A percentile compares a stretch with the other conserved stretches of the same genome.
Evolutionary conservation across 352 stramenopile species (phyloP).

Genomic region (Phytopythium aichiense): DNA sequence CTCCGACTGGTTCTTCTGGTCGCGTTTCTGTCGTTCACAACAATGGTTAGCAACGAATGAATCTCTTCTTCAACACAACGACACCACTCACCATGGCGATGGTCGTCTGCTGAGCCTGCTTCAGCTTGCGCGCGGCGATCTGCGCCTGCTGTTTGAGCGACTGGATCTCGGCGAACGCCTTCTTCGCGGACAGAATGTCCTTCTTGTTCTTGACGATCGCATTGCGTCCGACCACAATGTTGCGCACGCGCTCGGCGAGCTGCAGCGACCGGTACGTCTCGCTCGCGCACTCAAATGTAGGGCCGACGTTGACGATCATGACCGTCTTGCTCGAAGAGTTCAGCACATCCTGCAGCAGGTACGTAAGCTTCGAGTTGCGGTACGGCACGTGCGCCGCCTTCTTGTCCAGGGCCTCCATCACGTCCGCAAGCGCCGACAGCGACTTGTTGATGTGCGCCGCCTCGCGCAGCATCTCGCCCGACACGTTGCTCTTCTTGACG

Average conservation of each 20-base stretch:
- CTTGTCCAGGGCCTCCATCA: constrained; percentile 90
- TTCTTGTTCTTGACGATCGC: constrained; percentile 85
- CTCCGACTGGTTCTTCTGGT: constrained; percentile 91
- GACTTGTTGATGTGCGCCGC: constrained; percentile 87
- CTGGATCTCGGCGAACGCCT: constrained; percentile 93
- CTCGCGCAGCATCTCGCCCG: constrained; percentile 78
- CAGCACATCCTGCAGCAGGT: constrained; percentile 93
- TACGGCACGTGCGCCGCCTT: constrained; percentile 94
- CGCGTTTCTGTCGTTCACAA: constrained; percentile 76
- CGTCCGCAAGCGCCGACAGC: constrained; percentile 91
- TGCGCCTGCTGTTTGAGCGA: constrained; percentile 92
- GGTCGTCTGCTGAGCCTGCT: constrained; percentile 89
- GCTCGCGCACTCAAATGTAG: constrained; percentile 71
- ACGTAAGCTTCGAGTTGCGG: constrained; percentile 98
- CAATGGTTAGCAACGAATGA: constrained; percentile 25
- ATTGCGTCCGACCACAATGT: constrained; percentile 77
- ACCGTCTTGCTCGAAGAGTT: constrained; percentile 90
- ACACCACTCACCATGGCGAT: constrained; percentile 74
- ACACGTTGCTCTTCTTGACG: constrained; percentile 89
- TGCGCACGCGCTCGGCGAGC: constrained; percentile 76
- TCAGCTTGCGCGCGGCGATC: constrained; percentile 77
- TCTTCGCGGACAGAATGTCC: constrained; percentile 88
- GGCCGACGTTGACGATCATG: constrained; percentile 93
- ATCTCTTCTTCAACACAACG: neutral
- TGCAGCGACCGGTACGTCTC: constrained; percentile 89